Evolutionary conservation across 2,329 filamentous ascomycete species (phyloP).

Genomic region (Aureobasidium namibiae): DNA sequence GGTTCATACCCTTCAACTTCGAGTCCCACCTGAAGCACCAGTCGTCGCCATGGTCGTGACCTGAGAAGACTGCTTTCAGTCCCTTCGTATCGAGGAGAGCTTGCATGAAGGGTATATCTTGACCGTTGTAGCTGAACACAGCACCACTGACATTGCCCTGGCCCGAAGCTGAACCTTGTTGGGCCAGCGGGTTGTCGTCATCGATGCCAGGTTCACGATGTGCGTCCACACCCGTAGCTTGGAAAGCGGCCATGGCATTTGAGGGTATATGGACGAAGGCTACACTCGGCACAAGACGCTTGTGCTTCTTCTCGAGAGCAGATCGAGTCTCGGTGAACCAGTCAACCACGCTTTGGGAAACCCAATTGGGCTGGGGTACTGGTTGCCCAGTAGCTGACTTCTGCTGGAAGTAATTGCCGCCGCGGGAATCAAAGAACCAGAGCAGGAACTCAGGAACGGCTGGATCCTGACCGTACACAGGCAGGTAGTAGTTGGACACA

Average conservation of each 20-base stretch:
- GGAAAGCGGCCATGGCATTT: slow-evolving; percentile 34
- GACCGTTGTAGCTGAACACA: slow-evolving; percentile 29
- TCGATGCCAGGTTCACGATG: slow-evolving; percentile 40
- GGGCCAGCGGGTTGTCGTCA: slow-evolving; percentile 32
- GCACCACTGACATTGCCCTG: slow-evolving; percentile 25
- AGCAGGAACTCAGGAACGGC: slow-evolving; percentile 43
- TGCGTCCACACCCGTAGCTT: slow-evolving; percentile 34
- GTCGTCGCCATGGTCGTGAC: slow-evolving; percentile 52
- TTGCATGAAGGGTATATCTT: slow-evolving; percentile 56
- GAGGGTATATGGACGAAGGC: slow-evolving; percentile 50
- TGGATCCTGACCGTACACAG: slow-evolving; percentile 37
- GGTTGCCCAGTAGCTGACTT: slow-evolving; percentile 19
- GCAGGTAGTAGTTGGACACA: slow-evolving; percentile 48
- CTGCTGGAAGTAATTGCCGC: slow-evolving; percentile 45
- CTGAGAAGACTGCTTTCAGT: slow-evolving; percentile 52
- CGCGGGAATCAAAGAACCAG: slow-evolving; percentile 65
- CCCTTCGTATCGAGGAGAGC: slow-evolving; percentile 48
- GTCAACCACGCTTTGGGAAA: slow-evolving; percentile 34
- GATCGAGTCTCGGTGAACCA: slow-evolving; percentile 37
- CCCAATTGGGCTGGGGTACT: slow-evolving; percentile 35
- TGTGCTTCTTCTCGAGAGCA: slow-evolving; percentile 24
- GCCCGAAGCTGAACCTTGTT: slow-evolving; percentile 33
- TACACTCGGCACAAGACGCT: slow-evolving; percentile 38
- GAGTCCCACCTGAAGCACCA: slow-evolving; percentile 28
- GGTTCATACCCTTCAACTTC: slow-evolving; percentile 21